These are phyloP conservation scores for Penicillium riverlandense DNA, from an alignment of 495 filamentous ascomycete species.

Conservation along the genomic window DNA sequence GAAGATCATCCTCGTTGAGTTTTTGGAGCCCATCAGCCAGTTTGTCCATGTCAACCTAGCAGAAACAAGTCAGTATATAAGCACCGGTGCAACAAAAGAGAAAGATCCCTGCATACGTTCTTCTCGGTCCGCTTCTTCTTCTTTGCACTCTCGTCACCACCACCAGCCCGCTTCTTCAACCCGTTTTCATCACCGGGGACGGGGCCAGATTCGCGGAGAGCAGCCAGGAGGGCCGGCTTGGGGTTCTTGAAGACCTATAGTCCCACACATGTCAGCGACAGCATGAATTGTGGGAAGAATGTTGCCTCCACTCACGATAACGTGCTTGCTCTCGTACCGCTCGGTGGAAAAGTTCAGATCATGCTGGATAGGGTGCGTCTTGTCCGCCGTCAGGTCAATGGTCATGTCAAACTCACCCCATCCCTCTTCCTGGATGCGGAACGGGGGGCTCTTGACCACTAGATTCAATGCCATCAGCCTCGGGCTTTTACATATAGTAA, in stretches of 20 bases:
- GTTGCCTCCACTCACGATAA: conserved; percentile 47
- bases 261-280: background rate
- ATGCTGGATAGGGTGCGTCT: conserved; percentile 72
- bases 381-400: conserved; percentile 74
- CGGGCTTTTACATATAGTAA: too few relatives aligned
- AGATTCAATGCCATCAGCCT: conserved; percentile 5
- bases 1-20: conserved; percentile 78
- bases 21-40: conserved; percentile 87
- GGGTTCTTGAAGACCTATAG: conserved; percentile 81
- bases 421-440: conserved; percentile 84
- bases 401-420: conserved; percentile 99
- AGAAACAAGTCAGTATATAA: conserved; percentile 5
- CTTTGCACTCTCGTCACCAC: conserved; percentile 53
- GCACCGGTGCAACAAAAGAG: too few relatives aligned
- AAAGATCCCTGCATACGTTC: conserved; percentile 35
- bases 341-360: conserved; percentile 85
- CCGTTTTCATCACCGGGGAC: conserved; percentile 70
- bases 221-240: conserved; percentile 65
- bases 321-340: conserved; percentile 78
- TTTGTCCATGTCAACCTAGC: conserved; percentile 83
- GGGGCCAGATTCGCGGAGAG: conserved; percentile 74
- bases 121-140: conserved; percentile 74
- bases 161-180: conserved; percentile 42
- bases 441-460: conserved; percentile 80
- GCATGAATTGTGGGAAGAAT: too few relatives aligned